Percentiles rank a stretch among this genome's conserved stretches.
Conservation (phyloP, 2,329 filamentous ascomycete genomes). For the Fusarium nematophilum region DNA sequence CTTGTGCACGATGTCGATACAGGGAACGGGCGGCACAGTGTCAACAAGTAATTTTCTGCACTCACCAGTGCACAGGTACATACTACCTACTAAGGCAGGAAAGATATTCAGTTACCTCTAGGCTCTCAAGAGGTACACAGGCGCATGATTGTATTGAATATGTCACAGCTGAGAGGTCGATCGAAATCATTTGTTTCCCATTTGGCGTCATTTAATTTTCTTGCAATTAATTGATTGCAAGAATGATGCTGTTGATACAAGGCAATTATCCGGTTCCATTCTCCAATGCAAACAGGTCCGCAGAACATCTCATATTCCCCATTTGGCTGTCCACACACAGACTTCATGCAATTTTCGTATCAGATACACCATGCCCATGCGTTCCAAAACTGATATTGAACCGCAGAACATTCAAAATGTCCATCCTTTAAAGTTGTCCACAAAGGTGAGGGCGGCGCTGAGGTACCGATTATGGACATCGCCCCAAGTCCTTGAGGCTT, state of each 20-base stretch:
- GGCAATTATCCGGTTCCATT: background rate
- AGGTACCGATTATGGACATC: constrained; percentile 75
- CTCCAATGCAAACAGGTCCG: background rate
- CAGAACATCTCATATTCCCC: background rate
- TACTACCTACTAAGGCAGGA: background rate
- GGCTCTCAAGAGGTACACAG: too few species aligned
- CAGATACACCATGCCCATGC: background rate
- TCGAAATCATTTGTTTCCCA: background rate
- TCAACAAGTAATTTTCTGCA: constrained; percentile 5
- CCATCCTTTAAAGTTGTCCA: constrained; percentile 80
- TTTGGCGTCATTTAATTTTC: background rate
- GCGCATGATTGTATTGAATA: too few species aligned
- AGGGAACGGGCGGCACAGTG: constrained; percentile 35
- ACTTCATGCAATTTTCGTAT: constrained; percentile 6
- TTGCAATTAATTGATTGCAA: background rate
- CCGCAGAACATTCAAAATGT: constrained; percentile 46
- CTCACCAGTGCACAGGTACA: background rate
- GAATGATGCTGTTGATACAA: constrained; percentile 3
- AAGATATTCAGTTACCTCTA: background rate
- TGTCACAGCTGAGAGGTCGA: too few species aligned
- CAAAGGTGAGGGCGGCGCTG: constrained; percentile 76
- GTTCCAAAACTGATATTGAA: background rate
- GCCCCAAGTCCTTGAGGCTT: constrained; percentile 79
- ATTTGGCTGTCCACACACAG: background rate
- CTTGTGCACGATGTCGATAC: constrained; percentile 32